phyloP scores from a whole-genome alignment of 1,284 basidiomycete species.

The Irpex sp. region DNA sequence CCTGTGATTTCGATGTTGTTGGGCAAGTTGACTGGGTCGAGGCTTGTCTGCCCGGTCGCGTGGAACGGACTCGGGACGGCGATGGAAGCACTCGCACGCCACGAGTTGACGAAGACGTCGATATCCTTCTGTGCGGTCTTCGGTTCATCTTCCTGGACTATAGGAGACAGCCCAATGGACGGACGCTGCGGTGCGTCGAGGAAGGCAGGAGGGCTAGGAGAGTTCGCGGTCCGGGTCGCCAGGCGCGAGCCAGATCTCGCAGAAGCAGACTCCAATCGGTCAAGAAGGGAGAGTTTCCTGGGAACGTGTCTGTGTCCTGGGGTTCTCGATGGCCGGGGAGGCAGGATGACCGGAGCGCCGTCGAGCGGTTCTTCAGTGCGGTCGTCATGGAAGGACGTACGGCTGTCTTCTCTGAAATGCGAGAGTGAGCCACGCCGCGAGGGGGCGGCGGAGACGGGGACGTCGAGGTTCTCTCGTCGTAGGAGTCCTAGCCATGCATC shows the following conservation, averaged over 20 bases:
- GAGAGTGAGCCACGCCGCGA: constrained; percentile 37
- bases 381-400: constrained; percentile 45
- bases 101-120: constrained; percentile 55
- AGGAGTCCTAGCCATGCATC: constrained; percentile 57
- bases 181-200: constrained; percentile 19
- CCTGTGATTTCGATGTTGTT: constrained; percentile 36
- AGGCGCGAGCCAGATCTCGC: constrained; percentile 27
- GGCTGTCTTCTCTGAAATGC: constrained; percentile 54
- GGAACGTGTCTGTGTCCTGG: constrained; percentile 46
- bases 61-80: constrained; percentile 45
- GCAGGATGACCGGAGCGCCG: constrained; percentile 23
- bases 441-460: constrained; percentile 38
- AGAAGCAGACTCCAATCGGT: constrained; percentile 49
- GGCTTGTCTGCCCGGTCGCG: constrained; percentile 46
- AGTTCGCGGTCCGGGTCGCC: constrained; percentile 20
- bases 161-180: constrained; percentile 45
- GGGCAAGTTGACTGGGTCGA: constrained; percentile 52
- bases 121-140: constrained; percentile 43
- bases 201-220: constrained; percentile 22
- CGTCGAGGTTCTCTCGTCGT: constrained; percentile 42
- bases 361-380: constrained; percentile 37
- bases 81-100: constrained; percentile 53
- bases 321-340: constrained; percentile 16
- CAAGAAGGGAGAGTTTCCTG: constrained; percentile 63
- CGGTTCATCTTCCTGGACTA: constrained; percentile 59